Percentiles rank a stretch among this genome's conserved stretches.
Evolutionary conservation across 2,329 filamentous ascomycete species (phyloP).

Genomic region (Scortechinia acanthostroma): DNA sequence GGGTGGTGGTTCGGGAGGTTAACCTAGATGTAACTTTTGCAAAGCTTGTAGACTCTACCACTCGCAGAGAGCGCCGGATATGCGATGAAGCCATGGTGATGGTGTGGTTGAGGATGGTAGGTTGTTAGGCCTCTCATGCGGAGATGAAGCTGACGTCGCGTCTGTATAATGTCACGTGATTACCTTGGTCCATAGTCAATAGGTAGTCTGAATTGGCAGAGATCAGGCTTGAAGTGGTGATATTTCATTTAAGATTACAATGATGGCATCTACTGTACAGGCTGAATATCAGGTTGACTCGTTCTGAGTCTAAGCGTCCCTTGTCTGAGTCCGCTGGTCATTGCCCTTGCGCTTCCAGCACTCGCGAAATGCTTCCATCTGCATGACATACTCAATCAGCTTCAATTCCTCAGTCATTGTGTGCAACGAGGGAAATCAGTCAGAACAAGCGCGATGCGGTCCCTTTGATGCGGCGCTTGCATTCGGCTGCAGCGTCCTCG

Average conservation of each 20-base stretch:
- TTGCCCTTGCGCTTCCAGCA: constrained; percentile 92
- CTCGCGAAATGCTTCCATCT: constrained; percentile 85
- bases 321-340: constrained; percentile 71
- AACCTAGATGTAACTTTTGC: no score
- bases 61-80: neutral
- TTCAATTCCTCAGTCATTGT: no score
- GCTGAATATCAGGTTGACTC: no score
- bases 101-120: neutral
- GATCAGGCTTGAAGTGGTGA: neutral
- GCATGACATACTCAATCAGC: no score
- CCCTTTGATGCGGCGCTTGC: no score
- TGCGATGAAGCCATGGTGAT: neutral
- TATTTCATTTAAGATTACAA: no score
- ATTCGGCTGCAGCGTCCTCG: no score
- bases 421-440: no score
- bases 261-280: no score
- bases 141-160: neutral
- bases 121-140: neutral
- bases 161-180: constrained; percentile 1
- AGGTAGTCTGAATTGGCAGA: neutral
- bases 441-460: no score
- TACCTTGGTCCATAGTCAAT: neutral
- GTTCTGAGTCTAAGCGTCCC: constrained; percentile 43
- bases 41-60: no score
- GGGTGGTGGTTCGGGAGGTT: no score